phyloP scores from a whole-genome alignment of 345 rosid genomes.

The Brassica cretica region DNA sequence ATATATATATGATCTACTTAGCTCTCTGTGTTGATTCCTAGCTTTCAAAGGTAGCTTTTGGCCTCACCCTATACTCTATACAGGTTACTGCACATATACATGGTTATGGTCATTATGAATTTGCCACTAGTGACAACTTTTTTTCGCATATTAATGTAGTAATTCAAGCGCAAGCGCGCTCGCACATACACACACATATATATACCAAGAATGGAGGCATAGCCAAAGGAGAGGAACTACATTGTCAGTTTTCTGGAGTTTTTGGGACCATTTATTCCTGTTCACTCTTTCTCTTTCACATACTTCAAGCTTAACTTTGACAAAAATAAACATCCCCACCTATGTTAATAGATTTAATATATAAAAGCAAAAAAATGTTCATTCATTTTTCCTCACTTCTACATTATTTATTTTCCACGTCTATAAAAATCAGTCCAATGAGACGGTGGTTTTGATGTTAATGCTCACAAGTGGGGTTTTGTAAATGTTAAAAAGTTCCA shows the following conservation, averaged over 20 bases:
- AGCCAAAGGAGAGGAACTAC: slow-evolving; percentile 21
- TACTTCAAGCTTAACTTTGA: slow-evolving; percentile 37
- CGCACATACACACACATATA: not conserved
- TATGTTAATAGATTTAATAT: slow-evolving; percentile 10
- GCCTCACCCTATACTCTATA: slow-evolving; percentile 40
- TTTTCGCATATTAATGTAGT: slow-evolving; percentile 19
- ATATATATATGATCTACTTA: not conserved
- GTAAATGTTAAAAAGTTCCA: slow-evolving; percentile 39
- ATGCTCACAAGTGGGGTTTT: slow-evolving; percentile 33
- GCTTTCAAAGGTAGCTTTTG: slow-evolving; percentile 37
- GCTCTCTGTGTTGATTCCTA: slow-evolving; percentile 40
- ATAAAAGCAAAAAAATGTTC: not conserved
- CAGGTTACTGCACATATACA: slow-evolving; percentile 40
- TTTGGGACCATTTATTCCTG: not conserved
- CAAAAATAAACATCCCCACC: slow-evolving; percentile 29
- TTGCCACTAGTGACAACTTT: slow-evolving; percentile 26
- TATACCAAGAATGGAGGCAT: slow-evolving; percentile 39
- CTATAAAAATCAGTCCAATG: slow-evolving; percentile 14
- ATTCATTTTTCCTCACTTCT: slow-evolving; percentile 11
- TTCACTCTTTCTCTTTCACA: slow-evolving; percentile 36
- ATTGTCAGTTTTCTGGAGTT: slow-evolving; percentile 15
- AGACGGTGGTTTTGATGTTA: slow-evolving; percentile 32
- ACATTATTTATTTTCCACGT: slow-evolving; percentile 23
- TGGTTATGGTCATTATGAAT: slow-evolving; percentile 26
- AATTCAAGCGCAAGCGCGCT: not conserved